Base-by-base conservation (phyloP, 352 stramenopile genomes). In the Peronospora tabacina region DNA sequence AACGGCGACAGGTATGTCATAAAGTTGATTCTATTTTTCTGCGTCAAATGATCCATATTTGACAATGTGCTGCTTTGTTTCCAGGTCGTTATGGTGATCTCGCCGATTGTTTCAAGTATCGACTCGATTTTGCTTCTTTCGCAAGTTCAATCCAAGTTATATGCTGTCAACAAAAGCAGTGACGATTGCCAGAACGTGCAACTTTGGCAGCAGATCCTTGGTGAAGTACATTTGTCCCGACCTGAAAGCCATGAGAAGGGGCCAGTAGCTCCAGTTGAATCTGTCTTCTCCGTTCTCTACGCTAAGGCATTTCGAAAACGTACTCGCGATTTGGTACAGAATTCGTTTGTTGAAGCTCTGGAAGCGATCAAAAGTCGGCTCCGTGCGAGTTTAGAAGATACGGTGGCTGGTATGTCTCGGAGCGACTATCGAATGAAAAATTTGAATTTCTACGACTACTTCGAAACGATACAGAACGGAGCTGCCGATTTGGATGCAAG, bases 381-480 rank as follows among this genome's bases (percentile, higher is more conserved):
- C 24, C 71, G 70, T 16, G 47, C 39, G 3, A 72, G 54, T 12
- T 43, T 86, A 15, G 55, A 61, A 19, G 55, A 64, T 10, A 54
- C 60, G 1, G 48, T 55, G 13, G 53, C 35, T 30, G 45, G 61
- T 13, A 55, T 50, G 12, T 46, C 59, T 35, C 49, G 44, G 44
- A 62, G 30, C 20, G 48, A 68, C 6, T 61, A 57, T 11, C 65
- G 64, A 1, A 50, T 90, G 16, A 66, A 48, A 15, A 68, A 61
- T 19, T 45, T 87, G 17, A 70, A 68, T n/a, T 91, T 89, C 39
- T 91, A 88, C 45, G 66, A 88, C 29, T 75, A 77, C 45, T 91
- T 91, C 48, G 72, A 87, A 33, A 64, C 30, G 12, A 89, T 91
- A 29, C 74, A 87, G 44, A 75, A 76, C 44, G 82, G 75, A 33